phyloP scores from a whole-genome alignment of 805 yeast genomes.

The Candida manassasensis region DNA sequence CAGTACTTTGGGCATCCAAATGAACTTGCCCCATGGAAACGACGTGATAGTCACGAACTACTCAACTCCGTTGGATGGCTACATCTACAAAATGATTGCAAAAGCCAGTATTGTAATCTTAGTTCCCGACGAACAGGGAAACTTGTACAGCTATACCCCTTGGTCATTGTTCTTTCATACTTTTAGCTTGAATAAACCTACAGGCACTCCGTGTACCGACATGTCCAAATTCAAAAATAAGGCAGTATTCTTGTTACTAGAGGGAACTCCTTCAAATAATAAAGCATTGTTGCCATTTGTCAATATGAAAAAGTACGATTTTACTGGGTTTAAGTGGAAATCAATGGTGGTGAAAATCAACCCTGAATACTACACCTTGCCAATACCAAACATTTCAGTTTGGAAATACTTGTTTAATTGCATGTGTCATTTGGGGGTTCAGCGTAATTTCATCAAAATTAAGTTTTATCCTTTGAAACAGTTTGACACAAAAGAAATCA shows the following conservation, averaged over 20 bases:
- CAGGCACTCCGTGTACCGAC: slow-evolving; percentile 12
- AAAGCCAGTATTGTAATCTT: slow-evolving; percentile 26
- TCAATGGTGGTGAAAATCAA: slow-evolving; percentile 34
- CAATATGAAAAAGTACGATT: slow-evolving; percentile 13
- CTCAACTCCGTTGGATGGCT: slow-evolving; percentile 54
- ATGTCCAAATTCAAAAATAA: slow-evolving; percentile 30
- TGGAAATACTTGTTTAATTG: slow-evolving; percentile 19
- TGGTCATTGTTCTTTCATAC: slow-evolving; percentile 25
- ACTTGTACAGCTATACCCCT: slow-evolving; percentile 20
- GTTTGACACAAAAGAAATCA: slow-evolving; percentile 14
- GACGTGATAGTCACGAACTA: slow-evolving; percentile 56
- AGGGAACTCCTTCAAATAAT: slow-evolving; percentile 86
- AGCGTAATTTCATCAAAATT: slow-evolving; percentile 17
- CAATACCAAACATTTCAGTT: slow-evolving; percentile 26
- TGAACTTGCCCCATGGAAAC: slow-evolving; percentile 34
- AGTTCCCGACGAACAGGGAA: slow-evolving; percentile 37
- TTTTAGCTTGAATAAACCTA: slow-evolving; percentile 11
- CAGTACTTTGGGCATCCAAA: slow-evolving; percentile 25
- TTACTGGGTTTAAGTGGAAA: slow-evolving; percentile 23
- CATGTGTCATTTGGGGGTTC: slow-evolving; percentile 17
- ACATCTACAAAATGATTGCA: slow-evolving; percentile 29
- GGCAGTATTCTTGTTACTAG: slow-evolving; percentile 56
- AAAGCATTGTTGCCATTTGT: slow-evolving; percentile 63
- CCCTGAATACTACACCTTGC: slow-evolving; percentile 34
- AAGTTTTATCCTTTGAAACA: slow-evolving; percentile 23